A percentile compares a stretch with the other conserved stretches of the same genome.
These are phyloP conservation scores for Acanthamoeba royreba DNA, from an alignment of 208 protist species.

Conservation along the genomic window DNA sequence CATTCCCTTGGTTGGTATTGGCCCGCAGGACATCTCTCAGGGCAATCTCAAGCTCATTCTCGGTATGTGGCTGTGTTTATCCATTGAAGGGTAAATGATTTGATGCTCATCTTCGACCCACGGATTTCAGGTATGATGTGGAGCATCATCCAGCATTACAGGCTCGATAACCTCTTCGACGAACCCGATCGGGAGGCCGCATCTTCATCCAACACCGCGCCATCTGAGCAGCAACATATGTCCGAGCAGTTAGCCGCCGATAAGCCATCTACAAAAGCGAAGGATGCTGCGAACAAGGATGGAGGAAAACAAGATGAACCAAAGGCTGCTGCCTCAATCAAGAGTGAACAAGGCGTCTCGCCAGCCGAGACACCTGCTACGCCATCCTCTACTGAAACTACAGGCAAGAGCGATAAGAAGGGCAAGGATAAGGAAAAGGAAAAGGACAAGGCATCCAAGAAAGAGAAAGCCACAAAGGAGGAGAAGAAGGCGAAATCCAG, in stretches of 20 bases:
- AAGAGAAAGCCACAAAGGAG: not conserved
- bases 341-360: no score
- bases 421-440: not conserved
- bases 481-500: not conserved
- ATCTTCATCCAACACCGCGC: not conserved
- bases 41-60: conserved; percentile 37
- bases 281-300: no score
- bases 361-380: no score
- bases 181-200: not conserved
- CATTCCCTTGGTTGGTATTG: not conserved
- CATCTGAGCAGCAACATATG: not conserved
- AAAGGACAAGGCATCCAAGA: not conserved
- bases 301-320: no score
- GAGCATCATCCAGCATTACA: conserved; percentile 23
- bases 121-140: not conserved
- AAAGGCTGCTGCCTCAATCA: no score
- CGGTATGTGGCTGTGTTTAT: no score
- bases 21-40: not conserved
- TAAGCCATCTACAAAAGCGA: no score
- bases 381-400: no score
- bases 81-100: no score
- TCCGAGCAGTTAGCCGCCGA: no score
- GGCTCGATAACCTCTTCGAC: not conserved
- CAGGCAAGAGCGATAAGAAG: not conserved
- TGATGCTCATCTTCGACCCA: not conserved